phyloP scores from a whole-genome alignment of 129 eudicot genomes.

The Scalesia atractyloides region DNA sequence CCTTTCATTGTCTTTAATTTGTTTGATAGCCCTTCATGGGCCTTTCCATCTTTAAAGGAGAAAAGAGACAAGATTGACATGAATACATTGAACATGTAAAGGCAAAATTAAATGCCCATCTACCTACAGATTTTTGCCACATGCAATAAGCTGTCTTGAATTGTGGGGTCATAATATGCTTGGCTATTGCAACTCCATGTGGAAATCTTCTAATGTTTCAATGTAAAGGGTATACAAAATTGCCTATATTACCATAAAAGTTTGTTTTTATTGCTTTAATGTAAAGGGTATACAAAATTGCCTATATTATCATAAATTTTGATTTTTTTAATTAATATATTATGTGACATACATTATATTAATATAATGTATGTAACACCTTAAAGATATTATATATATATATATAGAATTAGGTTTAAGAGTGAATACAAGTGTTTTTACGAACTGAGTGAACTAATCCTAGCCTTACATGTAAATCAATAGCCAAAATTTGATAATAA shows the following conservation, averaged over 20 bases:
- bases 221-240: background rate
- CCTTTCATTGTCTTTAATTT: slow-evolving; percentile 34
- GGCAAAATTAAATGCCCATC: slow-evolving; percentile 30
- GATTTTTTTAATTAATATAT: too few species aligned
- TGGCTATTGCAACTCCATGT: slow-evolving; percentile 20
- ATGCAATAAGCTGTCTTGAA: slow-evolving; percentile 23
- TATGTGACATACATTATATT: too few species aligned
- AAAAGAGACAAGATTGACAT: slow-evolving; percentile 34
- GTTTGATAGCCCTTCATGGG: slow-evolving; percentile 42
- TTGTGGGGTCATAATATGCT: slow-evolving; percentile 29
- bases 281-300: background rate
- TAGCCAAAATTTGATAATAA: too few species aligned
- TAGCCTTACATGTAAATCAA: too few species aligned
- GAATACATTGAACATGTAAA: slow-evolving; percentile 38
- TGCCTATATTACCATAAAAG: background rate
- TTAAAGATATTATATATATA: too few species aligned
- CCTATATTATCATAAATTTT: background rate
- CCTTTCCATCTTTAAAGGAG: slow-evolving; percentile 31
- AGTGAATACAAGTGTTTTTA: too few species aligned
- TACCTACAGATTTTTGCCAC: slow-evolving; percentile 33
- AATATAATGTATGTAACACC: too few species aligned
- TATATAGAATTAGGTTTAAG: too few species aligned
- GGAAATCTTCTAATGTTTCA: slow-evolving; percentile 20
- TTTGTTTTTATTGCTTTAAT: slow-evolving; percentile 5
- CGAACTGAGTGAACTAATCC: too few species aligned